Conservation (phyloP, 192 early-diverging fungal genomes). For the Linnemannia exigua region DNA sequence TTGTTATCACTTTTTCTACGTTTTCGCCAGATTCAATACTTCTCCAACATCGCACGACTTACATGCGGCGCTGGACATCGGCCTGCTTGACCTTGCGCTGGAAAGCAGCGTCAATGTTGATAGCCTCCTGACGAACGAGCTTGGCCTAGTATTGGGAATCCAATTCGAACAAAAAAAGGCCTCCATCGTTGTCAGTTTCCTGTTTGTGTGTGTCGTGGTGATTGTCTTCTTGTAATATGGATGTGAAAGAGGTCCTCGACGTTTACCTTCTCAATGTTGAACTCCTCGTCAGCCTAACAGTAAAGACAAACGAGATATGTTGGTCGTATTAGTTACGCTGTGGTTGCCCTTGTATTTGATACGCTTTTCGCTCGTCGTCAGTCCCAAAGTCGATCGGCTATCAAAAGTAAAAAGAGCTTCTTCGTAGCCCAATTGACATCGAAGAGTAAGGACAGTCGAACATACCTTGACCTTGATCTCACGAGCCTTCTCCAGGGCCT, state of each 20-base stretch:
- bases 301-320: neutral
- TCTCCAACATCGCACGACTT: constrained; percentile 18
- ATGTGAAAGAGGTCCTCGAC: neutral
- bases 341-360: neutral
- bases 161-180: neutral
- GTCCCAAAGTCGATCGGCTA: neutral
- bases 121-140: constrained; percentile 96
- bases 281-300: constrained; percentile 98
- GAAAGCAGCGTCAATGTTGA: constrained; percentile 96
- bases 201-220: neutral
- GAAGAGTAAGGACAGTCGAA: neutral
- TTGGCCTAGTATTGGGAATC: constrained; percentile 77
- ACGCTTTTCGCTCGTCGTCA: neutral
- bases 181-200: neutral
- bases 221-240: neutral
- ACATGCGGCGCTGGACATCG: constrained; percentile 96
- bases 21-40: neutral
- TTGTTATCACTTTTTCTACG: neutral
- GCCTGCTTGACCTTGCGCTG: constrained; percentile 98
- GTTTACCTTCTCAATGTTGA: constrained; percentile 97
- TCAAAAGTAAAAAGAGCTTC: neutral
- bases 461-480: constrained; percentile 95
- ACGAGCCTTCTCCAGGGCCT: constrained; percentile 97
- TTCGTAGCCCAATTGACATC: neutral
- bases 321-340: neutral